Evolutionary conservation across 2,329 filamentous ascomycete species (phyloP), one percentile per base, ranked within the genome.

Genomic region (Aspergillus piperis): DNA sequence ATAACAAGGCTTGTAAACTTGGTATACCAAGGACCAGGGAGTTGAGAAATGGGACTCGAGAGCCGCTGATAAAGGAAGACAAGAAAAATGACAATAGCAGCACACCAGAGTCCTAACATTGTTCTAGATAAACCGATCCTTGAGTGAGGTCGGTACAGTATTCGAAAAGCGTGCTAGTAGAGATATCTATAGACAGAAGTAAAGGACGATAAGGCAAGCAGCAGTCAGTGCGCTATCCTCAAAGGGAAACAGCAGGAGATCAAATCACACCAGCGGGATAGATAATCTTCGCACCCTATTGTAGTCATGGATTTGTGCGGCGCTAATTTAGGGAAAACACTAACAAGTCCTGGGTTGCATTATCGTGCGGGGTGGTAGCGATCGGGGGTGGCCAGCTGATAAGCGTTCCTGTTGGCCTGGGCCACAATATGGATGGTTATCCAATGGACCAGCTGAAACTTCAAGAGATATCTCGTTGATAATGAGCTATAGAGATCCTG

Each of bases 11-110:
- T 66, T 3, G 72, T 75, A 44, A 70, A 63, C 2, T 54, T 62
- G 17, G 71, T 71, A 48, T 70, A 70, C 68, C 68, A 71, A 1
- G 71, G 71, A 0, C 72, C 72, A 8, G 72, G 71, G 6, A 74
- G 15, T 15, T 67, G 64, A 15, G 64, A n/a, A 13, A 59, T 39
- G 1, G 61, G 59, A 8, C 25, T 44, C 11, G 49, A 44, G 5
- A 61, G 13, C 4, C 47, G 38, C n/a, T 41, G 41, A 8, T 50
- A 15, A 30, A 61, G 36, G 13, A 54, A 61, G 5, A 57, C 19
- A 10, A 15, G 13, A 2, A 54, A 1, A 8, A 54, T 1, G 4
- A 63, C 21, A 1, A 27, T 49, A 10, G 15, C 53, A 30, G 32
- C 59, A 47, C 56, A 39, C 30, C 42, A 61, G 3, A 61, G 30